Evolutionary conservation across 306 rosid genomes (phyloP).

Genomic region (Macrotyloma uniflorum): DNA sequence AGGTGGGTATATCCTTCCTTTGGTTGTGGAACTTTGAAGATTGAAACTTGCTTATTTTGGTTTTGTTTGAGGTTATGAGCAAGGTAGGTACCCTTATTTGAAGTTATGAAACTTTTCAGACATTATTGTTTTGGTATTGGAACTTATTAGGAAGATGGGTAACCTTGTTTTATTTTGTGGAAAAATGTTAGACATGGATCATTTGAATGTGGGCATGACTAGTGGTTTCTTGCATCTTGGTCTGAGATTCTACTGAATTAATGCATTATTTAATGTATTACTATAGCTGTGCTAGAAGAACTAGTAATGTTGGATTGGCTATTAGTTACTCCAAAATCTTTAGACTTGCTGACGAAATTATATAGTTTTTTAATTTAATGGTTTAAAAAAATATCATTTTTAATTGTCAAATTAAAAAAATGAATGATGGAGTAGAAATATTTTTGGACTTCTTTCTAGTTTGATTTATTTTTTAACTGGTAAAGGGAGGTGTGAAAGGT

Average conservation of each 20-base stretch:
- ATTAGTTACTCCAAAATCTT: too few species aligned
- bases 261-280: neutral
- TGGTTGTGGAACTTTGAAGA: neutral
- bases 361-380: too few species aligned
- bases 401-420: too few species aligned
- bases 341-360: too few species aligned
- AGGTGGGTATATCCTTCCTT: neutral
- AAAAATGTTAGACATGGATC: neutral
- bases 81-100: too few species aligned
- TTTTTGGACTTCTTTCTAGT: too few species aligned
- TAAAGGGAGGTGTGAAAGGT: too few species aligned
- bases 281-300: too few species aligned
- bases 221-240: neutral
- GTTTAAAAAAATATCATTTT: too few species aligned
- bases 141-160: neutral
- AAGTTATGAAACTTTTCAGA: neutral
- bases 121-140: neutral
- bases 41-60: neutral
- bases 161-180: conserved; percentile 15
- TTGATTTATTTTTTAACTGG: too few species aligned
- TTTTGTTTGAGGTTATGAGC: neutral
- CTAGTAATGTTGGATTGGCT: too few species aligned
- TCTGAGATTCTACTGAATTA: neutral
- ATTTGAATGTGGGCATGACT: neutral
- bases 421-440: too few species aligned